phyloP scores from a whole-genome alignment of 306 rosid genomes.

The Sophora flavescens region DNA sequence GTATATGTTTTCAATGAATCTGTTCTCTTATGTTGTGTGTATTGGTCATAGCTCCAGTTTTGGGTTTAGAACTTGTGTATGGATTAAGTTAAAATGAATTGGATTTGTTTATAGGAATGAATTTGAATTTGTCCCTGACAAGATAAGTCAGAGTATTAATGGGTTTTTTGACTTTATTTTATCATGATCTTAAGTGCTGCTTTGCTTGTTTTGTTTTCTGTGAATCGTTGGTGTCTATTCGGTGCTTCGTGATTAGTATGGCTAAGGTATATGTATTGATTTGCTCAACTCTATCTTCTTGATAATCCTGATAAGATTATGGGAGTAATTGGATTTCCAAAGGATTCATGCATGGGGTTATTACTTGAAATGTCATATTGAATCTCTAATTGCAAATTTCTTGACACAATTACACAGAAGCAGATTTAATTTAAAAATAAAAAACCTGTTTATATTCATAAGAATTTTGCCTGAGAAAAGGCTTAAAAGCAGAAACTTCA shows the following conservation, averaged over 20 bases:
- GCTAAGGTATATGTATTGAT: neutral
- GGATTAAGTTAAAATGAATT: too few species aligned
- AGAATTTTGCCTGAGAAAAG: neutral
- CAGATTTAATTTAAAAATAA: neutral
- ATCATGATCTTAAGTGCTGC: too few species aligned
- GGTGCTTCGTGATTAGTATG: neutral
- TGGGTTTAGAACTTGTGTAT: too few species aligned
- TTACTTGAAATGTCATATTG: neutral
- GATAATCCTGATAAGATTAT: neutral
- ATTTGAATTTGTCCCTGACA: too few species aligned
- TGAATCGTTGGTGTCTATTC: neutral
- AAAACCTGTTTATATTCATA: neutral
- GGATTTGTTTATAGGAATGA: too few species aligned
- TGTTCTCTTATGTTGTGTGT: too few species aligned
- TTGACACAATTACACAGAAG: neutral
- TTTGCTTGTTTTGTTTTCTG: neutral
- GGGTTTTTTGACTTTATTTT: too few species aligned
- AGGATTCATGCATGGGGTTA: neutral
- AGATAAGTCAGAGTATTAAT: too few species aligned
- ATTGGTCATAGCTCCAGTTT: too few species aligned
- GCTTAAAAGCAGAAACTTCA: neutral
- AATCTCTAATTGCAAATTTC: neutral
- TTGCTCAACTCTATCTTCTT: neutral
- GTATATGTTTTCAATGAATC: too few species aligned
- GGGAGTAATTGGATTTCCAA: neutral